A percentile compares a stretch with the other conserved stretches of the same genome.
phyloP scores from a whole-genome alignment of 2,329 filamentous ascomycete genomes.

The Berkeleyomyces rouxiae region DNA sequence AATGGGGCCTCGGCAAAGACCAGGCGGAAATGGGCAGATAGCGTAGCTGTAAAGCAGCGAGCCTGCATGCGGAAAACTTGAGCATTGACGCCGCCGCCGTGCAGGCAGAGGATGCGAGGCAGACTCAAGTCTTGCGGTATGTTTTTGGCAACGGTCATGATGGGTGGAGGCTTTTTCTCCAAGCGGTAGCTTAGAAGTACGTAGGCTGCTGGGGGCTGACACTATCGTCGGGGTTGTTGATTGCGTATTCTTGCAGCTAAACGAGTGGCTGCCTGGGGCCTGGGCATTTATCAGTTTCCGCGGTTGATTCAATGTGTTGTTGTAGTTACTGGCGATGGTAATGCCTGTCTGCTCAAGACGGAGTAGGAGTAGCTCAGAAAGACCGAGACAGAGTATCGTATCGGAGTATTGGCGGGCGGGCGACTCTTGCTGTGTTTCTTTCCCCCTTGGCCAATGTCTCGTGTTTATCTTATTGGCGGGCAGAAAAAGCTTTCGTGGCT shows the following conservation, averaged over 20 bases:
- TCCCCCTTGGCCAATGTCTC: neutral
- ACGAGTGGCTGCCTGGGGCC: too few relatives aligned
- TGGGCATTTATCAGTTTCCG: too few relatives aligned
- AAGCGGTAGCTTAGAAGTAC: neutral
- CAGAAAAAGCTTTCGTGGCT: neutral
- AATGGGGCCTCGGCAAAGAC: constrained; percentile 58
- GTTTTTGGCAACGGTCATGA: constrained; percentile 2
- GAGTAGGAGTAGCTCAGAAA: too few relatives aligned
- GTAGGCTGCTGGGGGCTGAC: neutral
- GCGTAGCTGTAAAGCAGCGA: constrained; percentile 32
- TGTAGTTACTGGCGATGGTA: too few relatives aligned
- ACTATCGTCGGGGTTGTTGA: too few relatives aligned
- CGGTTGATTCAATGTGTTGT: too few relatives aligned
- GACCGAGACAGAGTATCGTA: too few relatives aligned
- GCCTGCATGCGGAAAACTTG: constrained; percentile 52
- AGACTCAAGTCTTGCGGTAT: constrained; percentile 17
- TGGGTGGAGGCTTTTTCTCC: neutral
- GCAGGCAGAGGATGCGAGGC: constrained; percentile 63
- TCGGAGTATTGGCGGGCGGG: too few relatives aligned
- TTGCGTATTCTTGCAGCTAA: too few relatives aligned
- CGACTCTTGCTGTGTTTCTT: neutral
- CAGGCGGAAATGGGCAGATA: constrained; percentile 46
- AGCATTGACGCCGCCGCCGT: constrained; percentile 62
- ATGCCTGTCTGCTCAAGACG: too few relatives aligned
- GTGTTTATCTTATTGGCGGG: neutral